A percentile compares a stretch with the other conserved stretches of the same genome.
phyloP scores from a whole-genome alignment of 148 eudicot species.

The Silene conica region DNA sequence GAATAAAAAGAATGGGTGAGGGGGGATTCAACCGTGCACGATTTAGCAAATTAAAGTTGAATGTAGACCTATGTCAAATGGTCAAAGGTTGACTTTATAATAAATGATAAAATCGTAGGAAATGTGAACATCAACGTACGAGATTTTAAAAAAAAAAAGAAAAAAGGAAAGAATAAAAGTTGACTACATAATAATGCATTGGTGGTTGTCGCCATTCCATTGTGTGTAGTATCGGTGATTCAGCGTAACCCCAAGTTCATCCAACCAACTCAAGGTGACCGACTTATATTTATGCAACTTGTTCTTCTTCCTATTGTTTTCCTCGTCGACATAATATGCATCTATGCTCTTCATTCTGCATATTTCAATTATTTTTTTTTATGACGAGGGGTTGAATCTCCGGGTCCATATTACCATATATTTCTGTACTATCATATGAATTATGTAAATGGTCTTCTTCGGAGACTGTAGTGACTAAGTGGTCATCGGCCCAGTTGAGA shows the following conservation, averaged over 20 bases:
- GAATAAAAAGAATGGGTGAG: neutral
- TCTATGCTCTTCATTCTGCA: too few relatives aligned
- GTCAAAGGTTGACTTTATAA: neutral
- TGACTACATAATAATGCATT: neutral
- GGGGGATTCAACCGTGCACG: neutral
- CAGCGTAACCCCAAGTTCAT: neutral
- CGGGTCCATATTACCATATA: too few relatives aligned
- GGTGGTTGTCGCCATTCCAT: neutral
- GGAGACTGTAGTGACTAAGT: too few relatives aligned
- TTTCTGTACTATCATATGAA: too few relatives aligned
- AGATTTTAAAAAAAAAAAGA: neutral
- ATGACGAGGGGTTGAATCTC: too few relatives aligned
- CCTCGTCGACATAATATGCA: too few relatives aligned
- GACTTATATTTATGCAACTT: neutral
- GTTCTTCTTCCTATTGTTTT: neutral
- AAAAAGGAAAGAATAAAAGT: neutral
- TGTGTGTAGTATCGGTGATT: neutral
- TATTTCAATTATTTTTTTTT: too few relatives aligned
- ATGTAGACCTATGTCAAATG: neutral
- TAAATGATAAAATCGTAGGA: too few relatives aligned
- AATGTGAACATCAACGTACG: conserved; percentile 15
- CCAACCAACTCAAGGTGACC: neutral
- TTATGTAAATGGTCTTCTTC: too few relatives aligned
- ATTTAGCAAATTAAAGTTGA: neutral
- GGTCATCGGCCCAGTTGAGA: too few relatives aligned